These are phyloP conservation scores for Talaromyces pinophilus DNA, from an alignment of 2,329 filamentous ascomycete species.

Conservation along the genomic window DNA sequence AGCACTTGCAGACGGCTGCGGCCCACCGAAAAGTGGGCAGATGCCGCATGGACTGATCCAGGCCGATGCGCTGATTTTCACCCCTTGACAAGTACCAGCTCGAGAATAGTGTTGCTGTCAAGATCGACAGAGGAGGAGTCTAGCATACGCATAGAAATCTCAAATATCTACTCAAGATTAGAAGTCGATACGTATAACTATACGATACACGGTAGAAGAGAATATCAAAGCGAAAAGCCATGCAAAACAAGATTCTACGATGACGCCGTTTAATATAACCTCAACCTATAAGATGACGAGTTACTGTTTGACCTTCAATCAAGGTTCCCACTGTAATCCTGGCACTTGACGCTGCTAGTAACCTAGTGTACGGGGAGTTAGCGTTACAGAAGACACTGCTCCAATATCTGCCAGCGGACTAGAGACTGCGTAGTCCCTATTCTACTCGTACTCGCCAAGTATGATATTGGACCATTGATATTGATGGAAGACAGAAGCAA, in stretches of 20 bases:
- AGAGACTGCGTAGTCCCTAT: not conserved
- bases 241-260: conserved; percentile 6
- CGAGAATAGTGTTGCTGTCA: not conserved
- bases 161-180: too few species aligned
- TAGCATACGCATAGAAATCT: too few species aligned
- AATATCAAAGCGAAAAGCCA: not conserved
- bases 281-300: not conserved
- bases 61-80: not conserved
- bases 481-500: not conserved
- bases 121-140: not conserved
- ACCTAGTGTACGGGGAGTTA: not conserved
- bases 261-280: conserved; percentile 11
- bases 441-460: not conserved
- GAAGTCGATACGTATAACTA: too few species aligned
- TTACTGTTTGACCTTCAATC: not conserved
- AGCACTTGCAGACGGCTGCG: conserved; percentile 11
- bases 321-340: conserved; percentile 1
- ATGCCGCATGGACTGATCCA: conserved; percentile 18
- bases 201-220: not conserved
- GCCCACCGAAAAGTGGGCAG: conserved; percentile 17
- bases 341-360: not conserved
- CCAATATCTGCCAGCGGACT: not conserved
- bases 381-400: not conserved
- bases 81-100: not conserved
- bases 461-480: not conserved